Conservation (phyloP, 495 filamentous ascomycete species). For the Copromyces sp. region DNA sequence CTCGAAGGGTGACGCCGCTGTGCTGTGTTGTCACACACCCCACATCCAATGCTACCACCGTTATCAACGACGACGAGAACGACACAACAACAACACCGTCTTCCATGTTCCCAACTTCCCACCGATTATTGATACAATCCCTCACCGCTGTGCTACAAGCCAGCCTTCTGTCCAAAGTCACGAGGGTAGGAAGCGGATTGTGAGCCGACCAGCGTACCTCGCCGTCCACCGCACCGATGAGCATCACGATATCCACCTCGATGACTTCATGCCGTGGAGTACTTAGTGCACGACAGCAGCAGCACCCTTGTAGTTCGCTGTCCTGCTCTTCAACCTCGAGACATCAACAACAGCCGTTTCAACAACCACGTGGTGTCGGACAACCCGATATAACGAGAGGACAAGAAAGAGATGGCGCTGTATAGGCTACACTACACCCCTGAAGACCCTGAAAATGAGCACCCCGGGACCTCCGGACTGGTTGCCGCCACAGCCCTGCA, state of each 20-base stretch:
- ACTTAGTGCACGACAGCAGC: not conserved
- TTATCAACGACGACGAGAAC: not conserved
- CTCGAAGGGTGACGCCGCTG: not conserved
- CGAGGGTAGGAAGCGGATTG: not conserved
- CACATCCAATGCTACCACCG: not conserved
- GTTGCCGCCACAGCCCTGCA: constrained; percentile 17
- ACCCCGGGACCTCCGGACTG: constrained; percentile 10
- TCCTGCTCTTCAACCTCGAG: not conserved
- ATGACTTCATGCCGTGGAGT: not conserved
- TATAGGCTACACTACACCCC: not conserved
- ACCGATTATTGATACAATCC: not conserved
- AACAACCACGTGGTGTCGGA: not conserved
- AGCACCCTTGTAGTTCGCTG: not conserved
- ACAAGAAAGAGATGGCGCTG: not conserved
- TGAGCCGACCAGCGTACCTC: not conserved
- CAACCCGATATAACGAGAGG: not conserved
- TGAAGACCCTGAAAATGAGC: not conserved
- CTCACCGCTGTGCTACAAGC: not conserved
- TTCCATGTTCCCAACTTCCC: not conserved
- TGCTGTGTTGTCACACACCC: not conserved
- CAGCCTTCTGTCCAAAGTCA: not conserved
- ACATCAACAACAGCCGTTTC: not conserved
- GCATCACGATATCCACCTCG: not conserved
- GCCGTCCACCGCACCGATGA: not conserved
- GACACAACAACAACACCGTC: not conserved